Base-by-base conservation (phyloP, 176 grass and related monocot species). In the Cenchrus americanus region DNA sequence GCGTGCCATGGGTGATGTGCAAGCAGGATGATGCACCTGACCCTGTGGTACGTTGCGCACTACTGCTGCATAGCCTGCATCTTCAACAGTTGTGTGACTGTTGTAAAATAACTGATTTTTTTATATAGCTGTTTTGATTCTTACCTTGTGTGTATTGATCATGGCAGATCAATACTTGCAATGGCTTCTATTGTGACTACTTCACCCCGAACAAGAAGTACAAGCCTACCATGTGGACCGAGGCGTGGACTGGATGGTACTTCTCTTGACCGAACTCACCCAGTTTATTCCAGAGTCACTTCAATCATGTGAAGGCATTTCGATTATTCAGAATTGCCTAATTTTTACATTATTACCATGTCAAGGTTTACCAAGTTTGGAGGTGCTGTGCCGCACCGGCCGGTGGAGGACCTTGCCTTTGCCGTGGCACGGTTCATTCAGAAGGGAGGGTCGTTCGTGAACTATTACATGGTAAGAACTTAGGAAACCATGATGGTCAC, bases 1-100 rank as follows among this genome's bases (percentile, higher is more conserved):
- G 96, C 1, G 93, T 98, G 76, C 96, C 96, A 6, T 98, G 96
- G 96, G 87, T 98, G 82, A 98, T 98, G 96, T 98, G 96, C 83
- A 95, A 95, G 51, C 91, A 98, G 66, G 93, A 98, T 13, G 96
- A 98, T 84, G 96, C 96, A 5, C 96, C 96, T 2, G 96, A 98
- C 81, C 93, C 91, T 58, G 89, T 98, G 75, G 96, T 98, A 95
- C 19, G 68, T 15, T 44, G 66, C 64, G 14, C 26, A 41, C 24
- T 85, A 50, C 59, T 62, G 7, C 66, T 82, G 13, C n/a, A n/a
- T n/a, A n/a, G n/a, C n/a, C n/a, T n/a, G n/a, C 61, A 21, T 27
- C 75, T 84, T 77, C 41, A 42, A 19, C 15, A 63, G 53, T 48
- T 69, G 55, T 62, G 64, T 88, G 27, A 18, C 40, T 84, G 59